These are phyloP conservation scores for Mycocentrospora acerina DNA, from an alignment of 2,329 filamentous ascomycete genomes.

Conservation along the genomic window DNA sequence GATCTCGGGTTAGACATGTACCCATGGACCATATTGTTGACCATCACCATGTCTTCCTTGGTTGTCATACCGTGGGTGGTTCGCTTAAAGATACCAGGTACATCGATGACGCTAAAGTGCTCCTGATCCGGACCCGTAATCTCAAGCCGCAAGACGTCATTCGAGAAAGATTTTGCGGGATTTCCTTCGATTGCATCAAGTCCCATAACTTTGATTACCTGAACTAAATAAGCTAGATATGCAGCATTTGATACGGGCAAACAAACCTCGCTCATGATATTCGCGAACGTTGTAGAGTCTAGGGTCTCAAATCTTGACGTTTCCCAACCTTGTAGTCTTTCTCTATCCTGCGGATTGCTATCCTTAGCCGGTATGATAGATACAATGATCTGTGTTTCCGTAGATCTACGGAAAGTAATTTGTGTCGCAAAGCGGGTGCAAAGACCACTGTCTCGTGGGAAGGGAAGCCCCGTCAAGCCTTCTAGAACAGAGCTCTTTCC, in stretches of 20 bases:
- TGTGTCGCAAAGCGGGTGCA: constrained; percentile 52
- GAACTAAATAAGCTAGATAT: too few species aligned
- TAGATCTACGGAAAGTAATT: constrained; percentile 43
- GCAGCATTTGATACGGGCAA: too few species aligned
- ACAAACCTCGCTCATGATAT: too few species aligned
- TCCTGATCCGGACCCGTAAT: constrained; percentile 42
- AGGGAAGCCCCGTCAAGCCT: constrained; percentile 37
- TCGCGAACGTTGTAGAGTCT: background rate
- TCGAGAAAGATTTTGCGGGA: constrained; percentile 29
- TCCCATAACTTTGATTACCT: too few species aligned
- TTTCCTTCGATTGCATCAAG: too few species aligned
- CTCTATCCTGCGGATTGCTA: constrained; percentile 2
- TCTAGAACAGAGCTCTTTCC: constrained; percentile 39
- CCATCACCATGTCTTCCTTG: constrained; percentile 13
- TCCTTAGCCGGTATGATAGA: constrained; percentile 3
- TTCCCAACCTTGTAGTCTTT: constrained; percentile 26
- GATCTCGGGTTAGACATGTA: constrained; percentile 18
- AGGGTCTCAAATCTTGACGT: constrained; percentile 16
- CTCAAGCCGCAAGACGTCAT: constrained; percentile 44
- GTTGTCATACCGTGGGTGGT: constrained; percentile 14
- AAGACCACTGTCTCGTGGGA: constrained; percentile 43
- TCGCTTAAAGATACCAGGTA: constrained; percentile 45
- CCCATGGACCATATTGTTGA: constrained; percentile 9
- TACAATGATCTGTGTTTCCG: constrained; percentile 1
- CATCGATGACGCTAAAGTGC: constrained; percentile 47